Conservation (phyloP, 257 asterid species). For the Salvia hispanica region DNA sequence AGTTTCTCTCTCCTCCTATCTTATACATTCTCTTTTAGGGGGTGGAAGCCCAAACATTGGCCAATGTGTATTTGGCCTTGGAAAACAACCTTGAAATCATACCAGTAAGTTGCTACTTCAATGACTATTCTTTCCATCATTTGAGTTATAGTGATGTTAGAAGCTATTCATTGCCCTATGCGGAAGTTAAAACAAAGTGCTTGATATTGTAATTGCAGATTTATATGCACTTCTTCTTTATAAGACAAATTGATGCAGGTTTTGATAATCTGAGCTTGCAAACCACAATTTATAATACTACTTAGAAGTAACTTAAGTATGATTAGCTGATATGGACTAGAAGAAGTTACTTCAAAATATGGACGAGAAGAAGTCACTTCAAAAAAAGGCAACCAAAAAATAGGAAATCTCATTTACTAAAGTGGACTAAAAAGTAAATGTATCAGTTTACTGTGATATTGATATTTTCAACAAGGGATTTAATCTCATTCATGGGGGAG, state of each 20-base stretch:
- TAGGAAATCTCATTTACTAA: neutral
- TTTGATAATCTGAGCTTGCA: neutral
- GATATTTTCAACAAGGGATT: neutral
- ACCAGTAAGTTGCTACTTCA: conserved; percentile 63
- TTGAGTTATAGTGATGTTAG: neutral
- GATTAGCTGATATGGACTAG: conserved; percentile 11
- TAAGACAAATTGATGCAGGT: conserved; percentile 3
- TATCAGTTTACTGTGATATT: neutral
- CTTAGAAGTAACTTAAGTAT: conserved; percentile 12
- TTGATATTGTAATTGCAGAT: conserved; percentile 19
- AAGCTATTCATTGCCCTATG: conserved; percentile 4
- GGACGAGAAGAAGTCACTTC: neutral
- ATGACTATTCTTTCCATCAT: conserved; percentile 14
- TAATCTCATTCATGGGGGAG: neutral
- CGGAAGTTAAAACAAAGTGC: conserved; percentile 14
- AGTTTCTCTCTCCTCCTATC: neutral
- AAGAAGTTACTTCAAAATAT: too few species aligned
- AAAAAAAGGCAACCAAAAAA: neutral
- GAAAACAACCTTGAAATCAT: conserved; percentile 98
- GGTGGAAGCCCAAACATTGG: conserved; percentile 99
- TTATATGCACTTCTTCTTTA: neutral
- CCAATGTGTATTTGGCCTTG: conserved; percentile 96
- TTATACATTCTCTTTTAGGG: conserved; percentile 57
- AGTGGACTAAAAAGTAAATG: conserved; percentile 13
- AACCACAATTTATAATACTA: neutral